Evolutionary conservation across 1,284 basidiomycete genomes (phyloP), one percentile per base, ranked within the genome.

Genomic region (Phellinidium pouzarii): DNA sequence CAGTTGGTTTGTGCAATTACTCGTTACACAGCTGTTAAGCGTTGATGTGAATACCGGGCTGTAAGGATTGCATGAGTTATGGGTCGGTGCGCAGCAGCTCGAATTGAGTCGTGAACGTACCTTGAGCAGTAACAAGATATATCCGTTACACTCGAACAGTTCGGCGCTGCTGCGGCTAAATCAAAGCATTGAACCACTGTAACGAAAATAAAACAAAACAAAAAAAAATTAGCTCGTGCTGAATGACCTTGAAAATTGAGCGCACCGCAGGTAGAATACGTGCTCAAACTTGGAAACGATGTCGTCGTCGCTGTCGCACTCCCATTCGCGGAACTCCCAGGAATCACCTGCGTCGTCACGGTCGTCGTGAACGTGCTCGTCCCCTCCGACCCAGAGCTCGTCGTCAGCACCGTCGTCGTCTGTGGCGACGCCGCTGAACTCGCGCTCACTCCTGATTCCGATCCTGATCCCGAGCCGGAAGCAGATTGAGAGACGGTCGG

Each of bases 251-350:
- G 5, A 43, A n/a, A n/a, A n/a, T n/a, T n/a, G n/a, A n/a, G 20
- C n/a, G 57, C 62, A 66, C 66, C 65, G 40, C 66, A 67, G 12
- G 59, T 31, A 14, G 66, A 65, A 23, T 61, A 59, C n/a, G 62
- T 62, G 41, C 60, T 62, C 45, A 67, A 48, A 45, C 62, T 64
- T 2, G 66, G 66, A 53, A 59, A 54, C 2, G 66, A 59, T 4
- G 62, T 62, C 27, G 61, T 62, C 14, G 65, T 65, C 11, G 61
- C 14, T 4, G 60, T 61, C 22, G 59, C 54, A 20, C 44, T 58
- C 26, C 38, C 46, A 22, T 44, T 38, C n/a, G 34, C 29, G n/a
- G 20, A n/a, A 26, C 48, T 44, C 11, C 54, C 44, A 5, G 50
- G 44, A 22, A 42, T 23, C 12, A 53, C 20, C 5, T 53, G 29